Conservation (phyloP, 768 basidiomycete genomes). For the Amanita rubescens region DNA sequence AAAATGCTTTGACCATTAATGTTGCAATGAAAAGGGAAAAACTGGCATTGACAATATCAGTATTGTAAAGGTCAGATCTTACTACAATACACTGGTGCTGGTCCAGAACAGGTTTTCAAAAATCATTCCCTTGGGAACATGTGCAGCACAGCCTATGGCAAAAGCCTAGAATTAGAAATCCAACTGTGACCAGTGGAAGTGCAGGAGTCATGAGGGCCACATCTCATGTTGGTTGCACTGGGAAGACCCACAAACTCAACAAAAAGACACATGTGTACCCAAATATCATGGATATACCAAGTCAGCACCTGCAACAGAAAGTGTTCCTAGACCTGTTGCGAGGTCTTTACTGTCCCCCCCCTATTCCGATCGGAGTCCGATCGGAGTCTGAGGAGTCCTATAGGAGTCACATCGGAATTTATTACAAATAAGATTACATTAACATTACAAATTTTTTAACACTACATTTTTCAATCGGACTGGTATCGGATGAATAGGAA, state of each 20-base stretch:
- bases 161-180: slow-evolving; percentile 19
- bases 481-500: no score
- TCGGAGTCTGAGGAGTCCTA: no score
- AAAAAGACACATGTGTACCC: slow-evolving; percentile 10
- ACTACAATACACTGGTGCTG: slow-evolving; percentile 10
- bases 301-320: slow-evolving; percentile 17
- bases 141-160: slow-evolving; percentile 14
- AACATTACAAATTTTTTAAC: no score
- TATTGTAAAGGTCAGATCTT: neutral
- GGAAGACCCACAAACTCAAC: neutral
- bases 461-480: no score
- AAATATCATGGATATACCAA: slow-evolving; percentile 20
- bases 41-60: slow-evolving; percentile 5
- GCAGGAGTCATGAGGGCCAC: slow-evolving; percentile 20
- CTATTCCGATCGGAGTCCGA: no score
- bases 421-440: no score
- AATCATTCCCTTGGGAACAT: slow-evolving; percentile 12
- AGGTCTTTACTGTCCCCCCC: no score
- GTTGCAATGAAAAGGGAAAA: slow-evolving; percentile 10
- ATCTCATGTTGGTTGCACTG: no score
- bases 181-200: slow-evolving; percentile 20
- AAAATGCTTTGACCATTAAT: slow-evolving; percentile 13
- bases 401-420: no score
- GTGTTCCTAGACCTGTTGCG: slow-evolving; percentile 10
- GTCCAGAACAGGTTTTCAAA: slow-evolving; percentile 21